Evolutionary conservation across 1,139 yeast genomes (phyloP), one percentile per base, ranked within the genome.

Genomic region (Torulaspora pretoriensis): DNA sequence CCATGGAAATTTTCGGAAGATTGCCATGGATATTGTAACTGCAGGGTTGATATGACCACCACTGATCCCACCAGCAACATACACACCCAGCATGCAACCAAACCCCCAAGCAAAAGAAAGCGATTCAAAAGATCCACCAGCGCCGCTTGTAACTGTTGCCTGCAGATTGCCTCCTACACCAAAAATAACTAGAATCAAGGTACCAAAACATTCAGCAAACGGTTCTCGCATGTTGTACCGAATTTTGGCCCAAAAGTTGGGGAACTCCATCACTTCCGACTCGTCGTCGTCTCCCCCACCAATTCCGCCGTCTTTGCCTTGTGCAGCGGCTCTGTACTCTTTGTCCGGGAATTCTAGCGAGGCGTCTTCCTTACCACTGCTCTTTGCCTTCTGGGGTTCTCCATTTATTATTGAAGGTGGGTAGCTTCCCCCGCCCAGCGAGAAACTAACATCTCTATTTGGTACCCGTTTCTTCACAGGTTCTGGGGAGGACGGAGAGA

Each of bases 111-210:
- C 63, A 52, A 70, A 62, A 10, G 69, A 66, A 48, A 71, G 60
- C 12, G 71, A 61, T 36, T 67, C 65, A 45, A 63, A 67, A 41
- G 59, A 57, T 45, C 74, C 75, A 24, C 66, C 64, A 2, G 51
- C 45, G 24, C 63, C 66, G 5, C 50, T 43, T 6, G 74, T 68
- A 12, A 69, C 53, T 16, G 57, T 60, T 30, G 57, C 62, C 54
- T 71, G 74, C 9, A 73, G 72, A 40, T 68, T 72, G 40, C 68
- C 70, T 48, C 74, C 73, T 46, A 68, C 73, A 56, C 74, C 74
- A 42, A 64, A 65, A 46, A 64, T 48, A 12, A 70, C 66, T 29
- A 71, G 50, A 17, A 70, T 50, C 49, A 68, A 44, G 3, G 70
- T 64, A 8, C 74, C 74, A n/a, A 69, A 51, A 51, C 68, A 70